Conservation (phyloP, 352 stramenopile genomes). For the Phytophthora capsici region DNA sequence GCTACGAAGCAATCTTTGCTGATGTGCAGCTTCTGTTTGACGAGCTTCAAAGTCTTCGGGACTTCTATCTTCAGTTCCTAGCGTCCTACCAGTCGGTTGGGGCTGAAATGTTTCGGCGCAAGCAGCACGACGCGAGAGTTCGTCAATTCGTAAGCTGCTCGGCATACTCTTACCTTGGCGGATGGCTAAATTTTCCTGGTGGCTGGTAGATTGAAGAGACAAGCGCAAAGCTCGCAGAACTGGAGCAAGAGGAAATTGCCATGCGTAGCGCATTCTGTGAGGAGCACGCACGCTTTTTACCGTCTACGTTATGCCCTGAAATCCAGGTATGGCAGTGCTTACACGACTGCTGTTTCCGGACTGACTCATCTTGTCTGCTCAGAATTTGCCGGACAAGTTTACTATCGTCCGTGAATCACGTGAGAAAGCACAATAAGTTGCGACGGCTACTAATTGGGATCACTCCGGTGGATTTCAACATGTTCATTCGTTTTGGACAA, state of each 20-base stretch:
- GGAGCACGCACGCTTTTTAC: conserved; percentile 72
- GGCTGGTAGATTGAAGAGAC: conserved; percentile 62
- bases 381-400: conserved; percentile 66
- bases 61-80: conserved; percentile 87
- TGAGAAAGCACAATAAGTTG: conserved; percentile 13
- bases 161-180: not conserved
- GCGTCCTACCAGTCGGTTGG: conserved; percentile 66
- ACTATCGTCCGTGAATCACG: conserved; percentile 41
- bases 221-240: conserved; percentile 47
- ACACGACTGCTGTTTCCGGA: not conserved
- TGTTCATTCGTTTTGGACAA: conserved; percentile 21
- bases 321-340: conserved; percentile 52
- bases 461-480: conserved; percentile 6
- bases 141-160: conserved; percentile 47
- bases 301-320: conserved; percentile 71
- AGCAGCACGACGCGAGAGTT: conserved; percentile 60
- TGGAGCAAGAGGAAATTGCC: conserved; percentile 59
- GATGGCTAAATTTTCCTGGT: not conserved
- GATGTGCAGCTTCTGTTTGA: conserved; percentile 82
- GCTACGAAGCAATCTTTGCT: conserved; percentile 69
- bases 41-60: conserved; percentile 73
- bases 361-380: not conserved
- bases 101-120: conserved; percentile 61
- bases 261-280: conserved; percentile 54
- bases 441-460: not conserved